Conservation (phyloP, 2,329 filamentous ascomycete species). For the Alternaria atra region DNA sequence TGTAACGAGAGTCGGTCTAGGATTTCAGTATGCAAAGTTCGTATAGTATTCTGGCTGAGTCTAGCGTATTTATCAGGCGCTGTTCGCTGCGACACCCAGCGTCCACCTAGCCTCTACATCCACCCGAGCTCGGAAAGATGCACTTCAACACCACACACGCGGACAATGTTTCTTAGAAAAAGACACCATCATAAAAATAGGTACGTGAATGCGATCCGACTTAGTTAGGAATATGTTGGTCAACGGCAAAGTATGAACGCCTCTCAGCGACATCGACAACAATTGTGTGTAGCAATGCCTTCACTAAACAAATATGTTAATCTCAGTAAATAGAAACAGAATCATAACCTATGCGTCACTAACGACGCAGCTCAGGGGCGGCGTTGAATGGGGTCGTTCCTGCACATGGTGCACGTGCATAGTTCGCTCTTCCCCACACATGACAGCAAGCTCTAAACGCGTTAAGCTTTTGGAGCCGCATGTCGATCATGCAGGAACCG, state of each 20-base stretch:
- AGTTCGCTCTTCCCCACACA: slow-evolving; percentile 40
- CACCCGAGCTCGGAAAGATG: neutral
- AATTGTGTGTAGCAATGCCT: neutral
- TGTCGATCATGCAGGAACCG: slow-evolving; percentile 45
- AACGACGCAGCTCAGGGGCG: slow-evolving; percentile 1
- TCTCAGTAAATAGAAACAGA: neutral
- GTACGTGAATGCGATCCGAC: neutral
- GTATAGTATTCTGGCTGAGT: neutral
- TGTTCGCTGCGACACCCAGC: neutral
- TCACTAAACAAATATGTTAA: neutral
- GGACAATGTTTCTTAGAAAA: neutral
- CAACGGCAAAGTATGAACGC: neutral
- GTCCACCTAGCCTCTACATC: neutral
- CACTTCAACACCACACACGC: neutral
- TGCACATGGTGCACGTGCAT: slow-evolving; percentile 38
- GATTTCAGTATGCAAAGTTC: neutral
- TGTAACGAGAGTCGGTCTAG: neutral
- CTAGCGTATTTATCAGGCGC: neutral
- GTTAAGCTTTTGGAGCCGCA: slow-evolving; percentile 51
- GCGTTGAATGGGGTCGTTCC: slow-evolving; percentile 5
- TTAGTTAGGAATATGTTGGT: neutral
- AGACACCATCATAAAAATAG: neutral
- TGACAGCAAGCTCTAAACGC: slow-evolving; percentile 35
- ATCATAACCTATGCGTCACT: neutral
- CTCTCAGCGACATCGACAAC: neutral